Evolutionary conservation across 441 rosid genomes (phyloP).

Genomic region (Corymbia calophylla): DNA sequence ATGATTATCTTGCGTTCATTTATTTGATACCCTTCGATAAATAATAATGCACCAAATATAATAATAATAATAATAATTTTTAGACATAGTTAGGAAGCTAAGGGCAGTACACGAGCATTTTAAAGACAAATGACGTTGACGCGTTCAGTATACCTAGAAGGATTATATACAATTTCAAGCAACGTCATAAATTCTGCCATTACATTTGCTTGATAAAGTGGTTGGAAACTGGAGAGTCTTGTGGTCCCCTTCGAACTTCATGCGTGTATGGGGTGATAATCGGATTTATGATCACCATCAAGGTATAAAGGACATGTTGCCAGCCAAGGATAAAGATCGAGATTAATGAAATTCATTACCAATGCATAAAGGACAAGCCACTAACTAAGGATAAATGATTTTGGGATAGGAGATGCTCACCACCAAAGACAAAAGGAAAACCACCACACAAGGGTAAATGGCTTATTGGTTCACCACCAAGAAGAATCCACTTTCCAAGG

Average conservation of each 20-base stretch:
- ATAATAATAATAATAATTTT: too few relatives aligned
- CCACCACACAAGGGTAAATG: neutral
- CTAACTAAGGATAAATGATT: neutral
- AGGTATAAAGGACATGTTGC: neutral
- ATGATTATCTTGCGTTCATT: neutral
- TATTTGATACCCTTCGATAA: too few relatives aligned
- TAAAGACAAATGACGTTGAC: neutral
- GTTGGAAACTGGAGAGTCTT: neutral
- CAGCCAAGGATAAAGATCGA: neutral
- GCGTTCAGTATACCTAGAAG: neutral
- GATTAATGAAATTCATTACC: neutral
- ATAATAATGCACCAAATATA: too few relatives aligned
- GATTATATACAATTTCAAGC: neutral
- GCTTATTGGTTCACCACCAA: neutral
- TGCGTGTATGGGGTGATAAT: neutral
- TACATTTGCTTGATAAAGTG: neutral
- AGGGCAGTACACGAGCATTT: too few relatives aligned
- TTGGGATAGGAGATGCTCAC: too few relatives aligned
- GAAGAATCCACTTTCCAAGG: neutral
- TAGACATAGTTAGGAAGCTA: too few relatives aligned
- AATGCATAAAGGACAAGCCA: too few relatives aligned
- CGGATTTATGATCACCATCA: neutral
- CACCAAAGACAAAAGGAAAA: too few relatives aligned
- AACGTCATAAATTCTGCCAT: neutral
- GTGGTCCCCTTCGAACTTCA: neutral